A percentile compares a stretch with the other conserved stretches of the same genome.
phyloP scores from a whole-genome alignment of 768 basidiomycete genomes.

The Xerocomellus chrysenteron region DNA sequence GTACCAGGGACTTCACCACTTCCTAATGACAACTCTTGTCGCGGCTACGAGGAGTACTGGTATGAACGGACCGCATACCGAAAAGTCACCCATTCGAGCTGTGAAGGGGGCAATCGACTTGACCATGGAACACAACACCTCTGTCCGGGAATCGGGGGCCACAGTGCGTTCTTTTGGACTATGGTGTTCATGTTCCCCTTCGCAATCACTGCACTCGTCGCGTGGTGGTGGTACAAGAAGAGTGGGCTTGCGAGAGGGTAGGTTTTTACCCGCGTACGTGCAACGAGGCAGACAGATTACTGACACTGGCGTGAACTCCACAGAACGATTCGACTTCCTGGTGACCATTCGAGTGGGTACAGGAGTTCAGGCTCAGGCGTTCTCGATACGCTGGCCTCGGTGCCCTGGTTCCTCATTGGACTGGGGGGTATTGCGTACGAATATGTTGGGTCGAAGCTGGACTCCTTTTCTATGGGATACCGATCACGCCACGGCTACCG shows the following conservation, averaged over 20 bases:
- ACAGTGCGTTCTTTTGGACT: conserved; percentile 82
- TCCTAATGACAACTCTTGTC: conserved; percentile 61
- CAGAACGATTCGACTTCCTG: conserved; percentile 79
- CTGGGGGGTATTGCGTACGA: conserved; percentile 72
- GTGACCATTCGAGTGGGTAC: conserved; percentile 36
- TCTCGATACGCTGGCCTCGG: conserved; percentile 75
- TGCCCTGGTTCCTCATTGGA: conserved; percentile 89
- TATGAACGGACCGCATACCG: conserved; percentile 92
- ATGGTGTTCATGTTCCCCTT: conserved; percentile 76
- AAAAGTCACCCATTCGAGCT: conserved; percentile 85
- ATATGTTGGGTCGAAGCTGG: conserved; percentile 52
- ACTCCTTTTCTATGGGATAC: conserved; percentile 38
- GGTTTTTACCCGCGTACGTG: conserved; percentile 28
- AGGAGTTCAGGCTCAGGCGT: conserved; percentile 43
- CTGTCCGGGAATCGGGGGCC: conserved; percentile 80
- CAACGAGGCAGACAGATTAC: neutral
- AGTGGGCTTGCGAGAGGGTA: conserved; percentile 76
- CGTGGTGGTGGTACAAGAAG: conserved; percentile 77
- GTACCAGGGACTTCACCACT: conserved; percentile 67
- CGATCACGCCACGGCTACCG: conserved; percentile 66
- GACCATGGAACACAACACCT: conserved; percentile 72
- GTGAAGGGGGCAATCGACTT: conserved; percentile 74
- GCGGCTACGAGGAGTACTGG: conserved; percentile 73
- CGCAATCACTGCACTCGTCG: conserved; percentile 69
- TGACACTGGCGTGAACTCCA: conserved; percentile 4